Evolutionary conservation across 495 filamentous ascomycete species (phyloP), one percentile per base, ranked within the genome.

Genomic region (Penicillium silybi): DNA sequence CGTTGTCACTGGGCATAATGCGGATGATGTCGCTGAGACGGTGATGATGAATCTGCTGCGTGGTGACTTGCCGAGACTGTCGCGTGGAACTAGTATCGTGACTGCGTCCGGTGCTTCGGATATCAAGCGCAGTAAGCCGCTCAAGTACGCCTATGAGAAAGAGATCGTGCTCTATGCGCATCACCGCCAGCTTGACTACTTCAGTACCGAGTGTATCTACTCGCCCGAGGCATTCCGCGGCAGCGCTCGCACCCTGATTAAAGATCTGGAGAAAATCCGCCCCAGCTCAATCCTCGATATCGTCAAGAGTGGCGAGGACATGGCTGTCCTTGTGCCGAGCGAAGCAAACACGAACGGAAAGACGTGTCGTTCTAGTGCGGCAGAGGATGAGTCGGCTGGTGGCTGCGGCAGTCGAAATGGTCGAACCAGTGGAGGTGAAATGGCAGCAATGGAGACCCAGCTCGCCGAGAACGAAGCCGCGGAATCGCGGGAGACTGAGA

Each of bases 81-180:
- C 90, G 20, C 76, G 93, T 37, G 90, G 88, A 48, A 97, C 93
- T n/a, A 92, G 84, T 51, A 97, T 98, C 56, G 79, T 97, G 5
- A 98, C 93, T 7, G 86, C 81, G 44, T 85, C 86, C 57, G 69
- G 76, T 41, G 78, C 79, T 18, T 87, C 83, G 38, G 86, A 89
- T 42, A 90, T 96, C 53, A 90, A 93, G 73, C 79, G 93, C 51
- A 92, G 88, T 64, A 98, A 98, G 71, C 93, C 93, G 34, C 75
- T 98, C 25, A 98, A 97, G 71, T 98, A 97, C 64, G 90, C 92
- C 0, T 98, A 97, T 62, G 95, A 98, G 67, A 98, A 98, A 73
- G 93, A 98, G 61, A 98, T 98, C 51, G 93, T 98, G 8, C 77
- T 97, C 11, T 98, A 98, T 65, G 93, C 93, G 16, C 88, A 96